phyloP scores from a whole-genome alignment of 345 rosid genomes.

The Nephelium lappaceum region DNA sequence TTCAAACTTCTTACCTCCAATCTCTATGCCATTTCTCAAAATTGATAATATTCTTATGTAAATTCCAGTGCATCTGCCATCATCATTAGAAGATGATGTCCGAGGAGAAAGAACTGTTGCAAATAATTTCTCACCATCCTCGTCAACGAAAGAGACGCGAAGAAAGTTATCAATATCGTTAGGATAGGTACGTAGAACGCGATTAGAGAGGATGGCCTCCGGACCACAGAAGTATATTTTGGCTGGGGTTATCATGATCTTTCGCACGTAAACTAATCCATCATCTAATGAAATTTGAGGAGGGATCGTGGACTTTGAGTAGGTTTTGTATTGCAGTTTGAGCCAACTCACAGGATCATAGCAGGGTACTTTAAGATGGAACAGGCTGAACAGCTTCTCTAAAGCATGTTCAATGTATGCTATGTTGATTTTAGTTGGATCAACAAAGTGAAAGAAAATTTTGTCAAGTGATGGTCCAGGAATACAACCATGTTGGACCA shows the following conservation, averaged over 20 bases:
- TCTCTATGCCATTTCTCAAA: constrained; percentile 41
- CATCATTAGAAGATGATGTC: constrained; percentile 21
- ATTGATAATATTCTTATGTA: constrained; percentile 41
- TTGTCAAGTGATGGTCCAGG: constrained; percentile 41
- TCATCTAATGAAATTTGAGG: constrained; percentile 32
- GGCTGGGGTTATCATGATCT: constrained; percentile 52
- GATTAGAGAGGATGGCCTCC: constrained; percentile 52
- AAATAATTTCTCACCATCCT: constrained; percentile 35
- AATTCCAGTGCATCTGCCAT: constrained; percentile 32
- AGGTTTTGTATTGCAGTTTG: constrained; percentile 27
- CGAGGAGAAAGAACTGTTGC: constrained; percentile 43
- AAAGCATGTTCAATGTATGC: constrained; percentile 37
- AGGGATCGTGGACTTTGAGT: constrained; percentile 10
- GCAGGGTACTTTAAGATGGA: constrained; percentile 47
- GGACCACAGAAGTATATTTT: constrained; percentile 52
- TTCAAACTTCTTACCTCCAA: constrained; percentile 48
- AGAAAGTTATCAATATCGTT: constrained; percentile 41
- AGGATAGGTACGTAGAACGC: constrained; percentile 38
- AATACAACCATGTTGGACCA: constrained; percentile 51
- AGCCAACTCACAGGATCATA: constrained; percentile 52
- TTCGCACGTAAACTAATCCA: constrained; percentile 43
- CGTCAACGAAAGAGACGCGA: constrained; percentile 58
- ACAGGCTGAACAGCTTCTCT: constrained; percentile 47
- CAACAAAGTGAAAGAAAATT: constrained; percentile 37
- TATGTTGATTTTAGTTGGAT: constrained; percentile 21